Evolutionary conservation across 495 filamentous ascomycete species (phyloP).

Genomic region (Neurospora hispaniola): DNA sequence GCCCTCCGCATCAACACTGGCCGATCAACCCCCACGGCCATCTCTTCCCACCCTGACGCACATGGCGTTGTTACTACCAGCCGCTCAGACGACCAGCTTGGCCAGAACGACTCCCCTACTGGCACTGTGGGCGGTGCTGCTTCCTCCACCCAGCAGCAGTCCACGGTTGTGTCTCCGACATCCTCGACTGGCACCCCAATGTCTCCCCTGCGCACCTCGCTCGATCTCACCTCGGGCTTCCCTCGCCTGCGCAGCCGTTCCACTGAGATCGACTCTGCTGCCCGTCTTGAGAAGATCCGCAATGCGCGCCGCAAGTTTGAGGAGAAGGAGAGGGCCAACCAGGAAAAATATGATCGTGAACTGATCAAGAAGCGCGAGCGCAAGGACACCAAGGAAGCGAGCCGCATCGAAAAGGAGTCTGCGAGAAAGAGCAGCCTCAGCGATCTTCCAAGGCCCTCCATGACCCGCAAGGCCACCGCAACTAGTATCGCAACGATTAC

Average conservation of each 20-base stretch:
- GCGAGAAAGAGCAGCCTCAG: conserved; percentile 25
- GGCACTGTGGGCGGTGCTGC: conserved; percentile 11
- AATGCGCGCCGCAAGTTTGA: conserved; percentile 43
- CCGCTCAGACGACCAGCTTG: conserved; percentile 14
- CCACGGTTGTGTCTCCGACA: conserved; percentile 10
- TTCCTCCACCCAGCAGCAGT: not conserved
- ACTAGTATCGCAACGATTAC: conserved; percentile 16
- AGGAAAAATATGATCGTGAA: conserved; percentile 46
- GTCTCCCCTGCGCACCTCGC: conserved; percentile 40
- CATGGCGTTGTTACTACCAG: not conserved
- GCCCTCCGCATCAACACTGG: conserved; percentile 35
- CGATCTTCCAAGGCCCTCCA: conserved; percentile 20
- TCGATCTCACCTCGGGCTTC: conserved; percentile 35
- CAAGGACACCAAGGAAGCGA: conserved; percentile 35
- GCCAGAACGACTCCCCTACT: conserved; percentile 23
- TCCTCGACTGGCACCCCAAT: conserved; percentile 23
- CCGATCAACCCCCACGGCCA: conserved; percentile 17
- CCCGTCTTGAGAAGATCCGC: conserved; percentile 36
- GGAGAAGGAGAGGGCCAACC: conserved; percentile 42
- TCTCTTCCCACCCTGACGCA: conserved; percentile 29
- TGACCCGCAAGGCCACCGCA: conserved; percentile 28
- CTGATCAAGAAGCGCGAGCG: conserved; percentile 41
- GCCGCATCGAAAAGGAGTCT: conserved; percentile 28
- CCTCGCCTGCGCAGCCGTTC: conserved; percentile 41
- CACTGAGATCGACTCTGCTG: conserved; percentile 34